Evolutionary conservation across 2,329 filamentous ascomycete genomes (phyloP), one percentile per base, ranked within the genome.

Genomic region (Paraphaeosphaeria minitans): DNA sequence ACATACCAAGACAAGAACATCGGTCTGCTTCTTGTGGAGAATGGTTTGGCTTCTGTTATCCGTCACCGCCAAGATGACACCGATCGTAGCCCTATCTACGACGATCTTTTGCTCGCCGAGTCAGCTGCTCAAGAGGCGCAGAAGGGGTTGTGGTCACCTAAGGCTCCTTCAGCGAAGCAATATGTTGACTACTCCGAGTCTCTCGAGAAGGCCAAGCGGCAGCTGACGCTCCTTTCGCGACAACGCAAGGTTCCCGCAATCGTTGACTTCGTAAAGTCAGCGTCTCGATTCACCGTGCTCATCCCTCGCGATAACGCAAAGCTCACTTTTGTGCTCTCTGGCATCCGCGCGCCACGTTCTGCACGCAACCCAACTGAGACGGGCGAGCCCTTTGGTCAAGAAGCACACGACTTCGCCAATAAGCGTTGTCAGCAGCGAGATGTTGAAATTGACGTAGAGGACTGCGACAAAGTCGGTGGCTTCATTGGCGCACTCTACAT

Each of bases 211-310:
- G 95, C 95, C 63, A 98, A 97, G 84, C 89, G 97, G 55, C 93
- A 97, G 77, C 85, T 96, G 39, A 90, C 91, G 12, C 89, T 92
- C 22, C 84, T 99, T 33, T 91, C 95, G 61, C 87, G 94, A 55
- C 93, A 97, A 77, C 94, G 92, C 83, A 94, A 91, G 78, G 89
- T 98, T 3, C 93, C 95, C 8, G 95, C 91, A 12, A 84, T 99
- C 67, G 93, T 99, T 43, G 95, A 99, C 77, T 99, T 96, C 77
- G 95, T 96, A 82, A 97, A 98, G 80, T 91, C 93, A n/a, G 95
- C 91, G 31, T 96, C 93, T 42, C 87, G 95, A 66, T 99, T 98
- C 78, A 96, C 92, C 27, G 84, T 99, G 37, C 82, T 99, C 10
- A 87, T 99, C 50, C 94, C 95, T 48, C 89, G 93, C 37, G 95